Base-by-base conservation (phyloP, 2,329 filamentous ascomycete genomes). In the Curvularia verruculosa region DNA sequence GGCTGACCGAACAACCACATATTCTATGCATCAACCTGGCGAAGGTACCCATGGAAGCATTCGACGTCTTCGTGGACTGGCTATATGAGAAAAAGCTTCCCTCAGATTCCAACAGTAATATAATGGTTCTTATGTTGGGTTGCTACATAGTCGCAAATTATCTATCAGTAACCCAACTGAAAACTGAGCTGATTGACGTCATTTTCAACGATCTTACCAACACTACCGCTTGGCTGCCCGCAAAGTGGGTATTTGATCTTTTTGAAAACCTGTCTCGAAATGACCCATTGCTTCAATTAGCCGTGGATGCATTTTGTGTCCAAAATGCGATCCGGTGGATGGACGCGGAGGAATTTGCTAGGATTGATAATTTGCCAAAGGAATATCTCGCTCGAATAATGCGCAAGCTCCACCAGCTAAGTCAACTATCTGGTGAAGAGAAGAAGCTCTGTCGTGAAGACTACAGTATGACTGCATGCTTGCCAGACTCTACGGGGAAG, bases 51-150 rank as follows among this genome's bases (percentile, higher is more conserved):
- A 45, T 26, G 5, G 29, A 51, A 5, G 7, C 3, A 1, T 60
- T 58, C 39, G 40, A 58, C 10, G 18, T 49, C 23, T 52, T 60
- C 5, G 44, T 60, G 7, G 58, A 53, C 24, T 58, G 54, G 58
- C 15, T 58, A 9, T 58, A 58, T n/a, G 51, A 58, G 21, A 46
- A 34, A 15, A 21, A 5, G 28, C 24, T 60, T 6, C 49, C 18
- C 3, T 15, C 15, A 15, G 15, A 10, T 15, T 7, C 15, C 31
- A 4, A 52, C 10, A 36, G 4, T 3, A 2, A 3, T 5, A 4
- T 28, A 3, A 2, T 15, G 6, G 19, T 1, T 19, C 7, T 5
- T 28, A 6, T 5, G 8, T 39, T 10, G 8, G 1, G 12, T 3
- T 15, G 6, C 2, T 52, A 52, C 31, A 12, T 39, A 7, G 10